phyloP scores from a whole-genome alignment of 306 rosid genomes.

The Vigna hirtella region DNA sequence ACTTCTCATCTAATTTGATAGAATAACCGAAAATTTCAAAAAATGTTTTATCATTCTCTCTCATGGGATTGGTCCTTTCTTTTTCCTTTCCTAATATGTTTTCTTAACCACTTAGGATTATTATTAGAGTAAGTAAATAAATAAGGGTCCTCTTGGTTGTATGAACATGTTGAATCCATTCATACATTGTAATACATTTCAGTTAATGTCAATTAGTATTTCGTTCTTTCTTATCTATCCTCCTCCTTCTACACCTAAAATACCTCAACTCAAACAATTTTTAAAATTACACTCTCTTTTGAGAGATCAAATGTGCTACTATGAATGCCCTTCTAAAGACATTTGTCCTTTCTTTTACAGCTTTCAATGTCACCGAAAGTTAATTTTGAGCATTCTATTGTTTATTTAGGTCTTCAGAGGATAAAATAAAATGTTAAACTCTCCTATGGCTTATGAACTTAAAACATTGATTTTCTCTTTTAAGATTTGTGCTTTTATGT shows the following conservation, averaged over 20 bases:
- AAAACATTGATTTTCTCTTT: not conserved
- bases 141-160: not conserved
- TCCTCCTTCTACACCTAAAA: not conserved
- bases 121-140: not conserved
- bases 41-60: not conserved
- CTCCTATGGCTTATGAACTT: not conserved
- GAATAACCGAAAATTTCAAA: not conserved
- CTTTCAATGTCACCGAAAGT: not conserved
- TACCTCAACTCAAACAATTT: not conserved
- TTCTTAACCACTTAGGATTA: not conserved
- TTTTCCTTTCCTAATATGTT: not conserved
- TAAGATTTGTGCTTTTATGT: not conserved
- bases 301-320: not conserved
- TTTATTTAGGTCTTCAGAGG: not conserved
- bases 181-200: not conserved
- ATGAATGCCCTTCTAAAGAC: not conserved
- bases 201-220: not conserved
- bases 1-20: not conserved
- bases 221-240: not conserved
- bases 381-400: not conserved
- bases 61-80: not conserved
- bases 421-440: not conserved
- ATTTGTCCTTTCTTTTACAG: slow-evolving; percentile 5
- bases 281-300: not conserved
- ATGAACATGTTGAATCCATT: not conserved